phyloP scores from a whole-genome alignment of 2,329 filamentous ascomycete genomes.

The Colletotrichum sp. region DNA sequence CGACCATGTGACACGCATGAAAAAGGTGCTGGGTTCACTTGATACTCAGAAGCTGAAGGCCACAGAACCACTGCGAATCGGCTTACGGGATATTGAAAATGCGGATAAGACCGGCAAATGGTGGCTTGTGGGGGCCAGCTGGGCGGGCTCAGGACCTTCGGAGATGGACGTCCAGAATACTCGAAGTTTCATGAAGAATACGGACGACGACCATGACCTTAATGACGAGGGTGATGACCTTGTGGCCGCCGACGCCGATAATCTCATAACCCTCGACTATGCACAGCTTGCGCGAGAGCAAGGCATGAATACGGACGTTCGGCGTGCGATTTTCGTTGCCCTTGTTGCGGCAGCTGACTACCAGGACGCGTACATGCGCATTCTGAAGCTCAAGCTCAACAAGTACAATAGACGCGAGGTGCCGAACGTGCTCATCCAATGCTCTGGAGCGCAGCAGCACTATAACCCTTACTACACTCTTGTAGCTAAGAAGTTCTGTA shows the following conservation, averaged over 20 bases:
- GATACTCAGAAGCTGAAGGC: slow-evolving; percentile 71
- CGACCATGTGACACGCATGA: slow-evolving; percentile 87
- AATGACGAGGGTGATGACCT: slow-evolving; percentile 31
- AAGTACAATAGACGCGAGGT: slow-evolving; percentile 86
- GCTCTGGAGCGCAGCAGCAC: slow-evolving; percentile 77
- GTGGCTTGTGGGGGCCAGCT: slow-evolving; percentile 98
- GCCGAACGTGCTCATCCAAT: slow-evolving; percentile 85
- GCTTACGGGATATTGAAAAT: slow-evolving; percentile 80
- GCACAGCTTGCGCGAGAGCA: slow-evolving; percentile 76
- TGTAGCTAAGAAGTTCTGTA: slow-evolving; percentile 79
- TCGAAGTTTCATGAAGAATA: not conserved
- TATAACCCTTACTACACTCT: slow-evolving; percentile 96
- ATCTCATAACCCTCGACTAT: slow-evolving; percentile 67
- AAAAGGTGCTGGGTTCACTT: slow-evolving; percentile 82
- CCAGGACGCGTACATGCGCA: slow-evolving; percentile 80
- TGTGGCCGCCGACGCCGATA: slow-evolving; percentile 31
- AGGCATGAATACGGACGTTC: slow-evolving; percentile 84
- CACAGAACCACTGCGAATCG: slow-evolving; percentile 81
- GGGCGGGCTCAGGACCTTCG: slow-evolving; percentile 52
- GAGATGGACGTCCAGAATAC: slow-evolving; percentile 1
- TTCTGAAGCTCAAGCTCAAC: slow-evolving; percentile 84
- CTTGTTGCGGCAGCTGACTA: slow-evolving; percentile 86
- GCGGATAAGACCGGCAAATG: slow-evolving; percentile 91
- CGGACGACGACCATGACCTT: slow-evolving; percentile 21
- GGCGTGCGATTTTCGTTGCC: slow-evolving; percentile 90